A percentile compares a stretch with the other conserved stretches of the same genome.
Conservation (phyloP, 805 yeast genomes). For the Peterozyma toletana region DNA sequence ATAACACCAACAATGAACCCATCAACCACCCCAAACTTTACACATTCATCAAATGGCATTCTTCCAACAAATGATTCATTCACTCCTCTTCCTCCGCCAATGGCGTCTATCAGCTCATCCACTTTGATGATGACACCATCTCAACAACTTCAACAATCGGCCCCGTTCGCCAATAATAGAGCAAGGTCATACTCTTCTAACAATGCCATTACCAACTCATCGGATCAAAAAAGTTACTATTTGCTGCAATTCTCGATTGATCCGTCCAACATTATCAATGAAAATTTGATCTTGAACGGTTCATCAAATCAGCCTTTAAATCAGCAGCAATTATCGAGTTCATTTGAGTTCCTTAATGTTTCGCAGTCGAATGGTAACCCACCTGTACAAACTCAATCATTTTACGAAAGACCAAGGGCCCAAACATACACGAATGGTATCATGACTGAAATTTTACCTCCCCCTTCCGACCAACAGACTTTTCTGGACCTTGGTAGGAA, state of each 20-base stretch:
- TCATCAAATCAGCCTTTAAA: too few species aligned
- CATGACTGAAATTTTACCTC: constrained; percentile 10
- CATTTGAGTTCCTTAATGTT: too few species aligned
- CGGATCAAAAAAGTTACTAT: constrained; percentile 37
- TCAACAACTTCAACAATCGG: neutral
- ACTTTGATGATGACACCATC: constrained; percentile 4
- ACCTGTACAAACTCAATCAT: too few species aligned
- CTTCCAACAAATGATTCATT: neutral
- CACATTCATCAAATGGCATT: neutral
- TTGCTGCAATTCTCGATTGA: constrained; percentile 9
- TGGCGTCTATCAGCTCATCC: constrained; percentile 2
- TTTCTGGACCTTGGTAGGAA: constrained; percentile 10
- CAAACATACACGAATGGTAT: constrained; percentile 28
- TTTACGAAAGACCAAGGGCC: constrained; percentile 29
- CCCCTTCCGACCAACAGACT: constrained; percentile 11
- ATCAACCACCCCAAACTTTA: constrained; percentile 7
- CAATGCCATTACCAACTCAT: constrained; percentile 16
- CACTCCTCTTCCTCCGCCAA: constrained; percentile 1
- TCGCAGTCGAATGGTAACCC: too few species aligned
- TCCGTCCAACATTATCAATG: constrained; percentile 1
- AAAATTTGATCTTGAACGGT: neutral
- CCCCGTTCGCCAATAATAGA: constrained; percentile 22
- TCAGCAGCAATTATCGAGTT: too few species aligned
- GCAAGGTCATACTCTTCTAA: constrained; percentile 47
- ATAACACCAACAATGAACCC: constrained; percentile 6